Conservation (phyloP, 108 stramenopile genomes). For the Cyclotella cryptica region DNA sequence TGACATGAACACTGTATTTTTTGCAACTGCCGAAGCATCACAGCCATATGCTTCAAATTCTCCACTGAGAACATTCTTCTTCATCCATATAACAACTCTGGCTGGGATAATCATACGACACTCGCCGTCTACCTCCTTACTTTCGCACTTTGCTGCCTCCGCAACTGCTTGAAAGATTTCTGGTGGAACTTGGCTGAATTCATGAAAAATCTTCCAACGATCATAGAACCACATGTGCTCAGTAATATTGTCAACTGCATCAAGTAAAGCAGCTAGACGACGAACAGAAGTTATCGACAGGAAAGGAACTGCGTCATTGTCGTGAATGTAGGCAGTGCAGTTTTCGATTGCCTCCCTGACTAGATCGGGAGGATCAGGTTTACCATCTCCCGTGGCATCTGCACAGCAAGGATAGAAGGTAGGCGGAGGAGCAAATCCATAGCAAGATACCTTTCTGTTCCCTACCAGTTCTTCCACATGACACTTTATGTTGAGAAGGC, state of each 20-base stretch:
- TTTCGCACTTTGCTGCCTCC: conserved; percentile 2
- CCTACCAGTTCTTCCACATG: conserved; percentile 28
- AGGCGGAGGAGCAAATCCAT: conserved; percentile 26
- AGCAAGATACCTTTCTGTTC: conserved; percentile 8
- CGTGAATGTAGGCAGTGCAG: conserved; percentile 47
- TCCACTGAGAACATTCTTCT: conserved; percentile 10
- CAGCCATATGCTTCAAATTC: conserved; percentile 18
- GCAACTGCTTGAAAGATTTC: conserved; percentile 15
- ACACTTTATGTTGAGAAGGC: conserved; percentile 31
- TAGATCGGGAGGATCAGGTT: conserved; percentile 29
- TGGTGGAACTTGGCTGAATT: conserved; percentile 6
- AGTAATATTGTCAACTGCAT: conserved; percentile 24
- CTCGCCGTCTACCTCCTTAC: conserved; percentile 10
- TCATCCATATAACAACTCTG: conserved; percentile 8
- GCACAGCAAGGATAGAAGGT: conserved; percentile 16
- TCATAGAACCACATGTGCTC: conserved; percentile 22
- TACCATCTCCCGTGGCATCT: conserved; percentile 22
- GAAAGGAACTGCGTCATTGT: conserved; percentile 54
- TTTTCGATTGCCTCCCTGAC: conserved; percentile 34
- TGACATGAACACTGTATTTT: conserved; percentile 20
- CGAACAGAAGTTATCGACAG: conserved; percentile 48
- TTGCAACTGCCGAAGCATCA: conserved; percentile 11
- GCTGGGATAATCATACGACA: conserved; percentile 20
- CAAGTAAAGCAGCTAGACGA: conserved; percentile 27
- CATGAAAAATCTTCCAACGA: conserved; percentile 23